Conservation (phyloP, 2,329 filamentous ascomycete genomes). For the Akanthomyces lecanii region DNA sequence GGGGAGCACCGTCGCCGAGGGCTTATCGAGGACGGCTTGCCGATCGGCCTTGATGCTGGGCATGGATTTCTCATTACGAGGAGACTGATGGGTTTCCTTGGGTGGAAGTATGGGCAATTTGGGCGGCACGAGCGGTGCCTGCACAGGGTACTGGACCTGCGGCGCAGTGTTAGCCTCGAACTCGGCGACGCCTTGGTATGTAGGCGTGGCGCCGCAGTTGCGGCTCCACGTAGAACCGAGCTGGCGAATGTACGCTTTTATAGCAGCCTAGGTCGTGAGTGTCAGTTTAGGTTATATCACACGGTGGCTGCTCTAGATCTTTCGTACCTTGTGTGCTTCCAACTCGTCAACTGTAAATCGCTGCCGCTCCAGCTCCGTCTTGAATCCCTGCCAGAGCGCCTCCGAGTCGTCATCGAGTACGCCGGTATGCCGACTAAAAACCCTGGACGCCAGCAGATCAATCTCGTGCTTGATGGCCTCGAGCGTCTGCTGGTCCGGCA, state of each 20-base stretch:
- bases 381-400: constrained; percentile 55
- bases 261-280: constrained; percentile 43
- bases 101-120: constrained; percentile 18
- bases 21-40: constrained; percentile 30
- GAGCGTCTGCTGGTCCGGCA: constrained; percentile 39
- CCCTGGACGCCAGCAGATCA: constrained; percentile 50
- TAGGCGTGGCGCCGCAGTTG: constrained; percentile 42
- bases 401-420: constrained; percentile 43
- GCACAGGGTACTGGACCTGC: constrained; percentile 25
- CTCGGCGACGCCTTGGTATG: constrained; percentile 51
- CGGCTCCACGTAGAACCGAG: constrained; percentile 47
- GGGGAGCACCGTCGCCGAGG: constrained; percentile 26
- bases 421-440: constrained; percentile 42
- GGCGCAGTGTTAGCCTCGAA: constrained; percentile 31
- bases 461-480: constrained; percentile 58
- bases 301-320: constrained; percentile 32
- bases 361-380: constrained; percentile 52
- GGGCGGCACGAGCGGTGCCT: constrained; percentile 21
- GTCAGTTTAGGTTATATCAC: constrained; percentile 20
- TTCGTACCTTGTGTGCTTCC: constrained; percentile 57
- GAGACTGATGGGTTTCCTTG: constrained; percentile 33
- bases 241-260: constrained; percentile 58
- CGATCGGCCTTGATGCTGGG: constrained; percentile 37
- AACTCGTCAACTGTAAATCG: constrained; percentile 55
- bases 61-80: constrained; percentile 40